A percentile compares a stretch with the other conserved stretches of the same genome.
Evolutionary conservation across 305 asterid genomes (phyloP).

Genomic region (Fraxinus paxiana): DNA sequence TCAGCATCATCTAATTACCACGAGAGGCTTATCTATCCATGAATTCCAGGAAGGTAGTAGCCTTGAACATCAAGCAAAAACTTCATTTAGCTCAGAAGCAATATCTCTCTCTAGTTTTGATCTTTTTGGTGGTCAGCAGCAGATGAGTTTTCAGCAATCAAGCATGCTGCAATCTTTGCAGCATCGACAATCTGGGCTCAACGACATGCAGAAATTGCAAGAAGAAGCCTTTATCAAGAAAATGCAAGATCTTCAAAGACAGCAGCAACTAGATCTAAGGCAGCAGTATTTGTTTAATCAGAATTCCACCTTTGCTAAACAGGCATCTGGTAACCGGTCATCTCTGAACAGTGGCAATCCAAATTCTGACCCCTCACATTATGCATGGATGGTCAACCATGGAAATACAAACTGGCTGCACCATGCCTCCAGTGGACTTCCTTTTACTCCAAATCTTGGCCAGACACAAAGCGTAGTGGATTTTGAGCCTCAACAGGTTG

Average conservation of each 20-base stretch:
- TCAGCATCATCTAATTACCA: conserved; percentile 36
- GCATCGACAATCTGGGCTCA: conserved; percentile 63
- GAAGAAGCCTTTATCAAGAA: conserved; percentile 68
- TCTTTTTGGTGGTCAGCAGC: conserved; percentile 82
- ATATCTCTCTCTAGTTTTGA: conserved; percentile 60
- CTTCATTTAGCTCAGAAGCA: conserved; percentile 51
- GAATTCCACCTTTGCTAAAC: conserved; percentile 40
- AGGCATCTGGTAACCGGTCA: conserved; percentile 54
- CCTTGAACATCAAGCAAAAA: conserved; percentile 53
- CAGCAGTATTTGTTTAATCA: conserved; percentile 49
- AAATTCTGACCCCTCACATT: conserved; percentile 43
- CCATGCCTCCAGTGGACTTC: conserved; percentile 38
- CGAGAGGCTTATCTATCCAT: conserved; percentile 53
- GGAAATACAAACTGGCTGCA: conserved; percentile 59
- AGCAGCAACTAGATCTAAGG: conserved; percentile 59
- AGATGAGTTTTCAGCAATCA: conserved; percentile 64
- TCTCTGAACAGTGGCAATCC: conserved; percentile 41
- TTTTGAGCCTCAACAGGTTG: conserved; percentile 57
- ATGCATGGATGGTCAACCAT: conserved; percentile 49
- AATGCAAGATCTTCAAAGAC: conserved; percentile 88
- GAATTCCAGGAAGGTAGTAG: conserved; percentile 55
- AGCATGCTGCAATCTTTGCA: conserved; percentile 63
- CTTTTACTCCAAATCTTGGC: conserved; percentile 44
- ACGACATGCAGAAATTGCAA: conserved; percentile 67
- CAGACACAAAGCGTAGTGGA: conserved; percentile 46